These are phyloP conservation scores for Orbilia javanica DNA, from an alignment of 2,329 filamentous ascomycete genomes.

Conservation along the genomic window DNA sequence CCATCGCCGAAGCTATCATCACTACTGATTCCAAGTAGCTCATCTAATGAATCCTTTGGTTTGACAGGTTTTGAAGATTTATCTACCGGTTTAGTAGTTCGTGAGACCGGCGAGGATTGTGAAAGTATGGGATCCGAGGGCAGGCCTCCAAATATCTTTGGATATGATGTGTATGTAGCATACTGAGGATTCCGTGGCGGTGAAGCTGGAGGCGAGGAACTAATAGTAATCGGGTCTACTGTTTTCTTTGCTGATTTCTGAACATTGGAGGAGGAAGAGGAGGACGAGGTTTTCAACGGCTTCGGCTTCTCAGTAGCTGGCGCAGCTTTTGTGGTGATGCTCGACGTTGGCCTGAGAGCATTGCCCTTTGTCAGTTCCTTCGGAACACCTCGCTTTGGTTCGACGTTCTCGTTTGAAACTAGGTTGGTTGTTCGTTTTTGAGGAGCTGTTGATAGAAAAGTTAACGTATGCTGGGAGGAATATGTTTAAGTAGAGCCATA, in stretches of 20 bases:
- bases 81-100: background rate
- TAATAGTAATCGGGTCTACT: conserved; percentile 39
- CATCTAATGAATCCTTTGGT: conserved; percentile 9
- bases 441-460: conserved; percentile 12
- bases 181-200: conserved; percentile 1
- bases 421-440: conserved; percentile 25
- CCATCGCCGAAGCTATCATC: conserved; percentile 25
- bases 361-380: conserved; percentile 3
- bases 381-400: conserved; percentile 13
- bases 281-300: background rate
- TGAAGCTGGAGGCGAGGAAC: conserved; percentile 37
- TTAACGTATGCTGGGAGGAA: background rate
- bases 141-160: conserved; percentile 45
- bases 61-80: conserved; percentile 19
- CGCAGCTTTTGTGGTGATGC: background rate
- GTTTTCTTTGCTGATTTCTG: conserved; percentile 20
- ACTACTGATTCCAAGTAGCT: conserved; percentile 25
- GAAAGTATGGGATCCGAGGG: conserved; percentile 52
- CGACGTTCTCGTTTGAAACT: conserved; percentile 28
- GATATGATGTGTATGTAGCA: conserved; percentile 17
- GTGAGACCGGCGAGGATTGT: conserved; percentile 42
- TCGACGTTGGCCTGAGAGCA: background rate
- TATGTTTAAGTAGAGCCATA: background rate
- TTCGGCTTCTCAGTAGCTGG: background rate
- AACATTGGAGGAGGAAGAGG: background rate